A percentile compares a stretch with the other conserved stretches of the same genome.
These are phyloP conservation scores for Cordyceps cateniannulata DNA, from an alignment of 2,329 filamentous ascomycete genomes.

Conservation along the genomic window DNA sequence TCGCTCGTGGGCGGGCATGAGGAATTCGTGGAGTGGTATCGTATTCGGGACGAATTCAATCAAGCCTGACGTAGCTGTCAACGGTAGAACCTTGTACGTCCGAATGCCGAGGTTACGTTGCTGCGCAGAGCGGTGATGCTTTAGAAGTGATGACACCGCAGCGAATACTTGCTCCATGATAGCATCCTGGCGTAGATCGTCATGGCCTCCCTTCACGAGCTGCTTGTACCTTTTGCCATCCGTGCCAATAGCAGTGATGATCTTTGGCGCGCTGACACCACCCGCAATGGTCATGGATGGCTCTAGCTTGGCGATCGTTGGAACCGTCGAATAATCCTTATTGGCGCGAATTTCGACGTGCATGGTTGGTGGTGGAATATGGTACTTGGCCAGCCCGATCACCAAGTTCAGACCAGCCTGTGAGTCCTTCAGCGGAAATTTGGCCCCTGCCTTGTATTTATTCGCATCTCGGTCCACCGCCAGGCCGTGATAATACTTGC, in stretches of 20 bases:
- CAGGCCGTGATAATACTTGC: slow-evolving; percentile 57
- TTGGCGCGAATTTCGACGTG: slow-evolving; percentile 68
- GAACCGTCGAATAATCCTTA: slow-evolving; percentile 69
- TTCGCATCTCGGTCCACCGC: slow-evolving; percentile 59
- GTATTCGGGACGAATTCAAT: slow-evolving; percentile 98
- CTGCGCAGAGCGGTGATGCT: slow-evolving; percentile 77
- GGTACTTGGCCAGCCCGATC: slow-evolving; percentile 54
- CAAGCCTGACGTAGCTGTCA: slow-evolving; percentile 78
- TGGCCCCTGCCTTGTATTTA: slow-evolving; percentile 61
- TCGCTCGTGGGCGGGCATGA: slow-evolving; percentile 81
- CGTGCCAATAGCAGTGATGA: slow-evolving; percentile 73
- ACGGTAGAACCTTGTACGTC: slow-evolving; percentile 92
- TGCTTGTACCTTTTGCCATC: slow-evolving; percentile 81
- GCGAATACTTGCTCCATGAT: slow-evolving; percentile 99
- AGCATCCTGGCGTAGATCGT: slow-evolving; percentile 92
- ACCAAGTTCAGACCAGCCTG: slow-evolving; percentile 56
- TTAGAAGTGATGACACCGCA: slow-evolving; percentile 84
- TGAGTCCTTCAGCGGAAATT: slow-evolving; percentile 58
- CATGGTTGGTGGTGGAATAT: slow-evolving; percentile 84
- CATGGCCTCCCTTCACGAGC: slow-evolving; percentile 90
- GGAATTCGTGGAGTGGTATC: slow-evolving; percentile 82
- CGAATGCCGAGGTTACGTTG: slow-evolving; percentile 85
- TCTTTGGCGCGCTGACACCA: slow-evolving; percentile 88
- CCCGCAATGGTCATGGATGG: slow-evolving; percentile 77
- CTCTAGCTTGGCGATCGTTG: slow-evolving; percentile 66